Conservation (phyloP, 179 eudicot genomes). For the Patellifolia procumbens region DNA sequence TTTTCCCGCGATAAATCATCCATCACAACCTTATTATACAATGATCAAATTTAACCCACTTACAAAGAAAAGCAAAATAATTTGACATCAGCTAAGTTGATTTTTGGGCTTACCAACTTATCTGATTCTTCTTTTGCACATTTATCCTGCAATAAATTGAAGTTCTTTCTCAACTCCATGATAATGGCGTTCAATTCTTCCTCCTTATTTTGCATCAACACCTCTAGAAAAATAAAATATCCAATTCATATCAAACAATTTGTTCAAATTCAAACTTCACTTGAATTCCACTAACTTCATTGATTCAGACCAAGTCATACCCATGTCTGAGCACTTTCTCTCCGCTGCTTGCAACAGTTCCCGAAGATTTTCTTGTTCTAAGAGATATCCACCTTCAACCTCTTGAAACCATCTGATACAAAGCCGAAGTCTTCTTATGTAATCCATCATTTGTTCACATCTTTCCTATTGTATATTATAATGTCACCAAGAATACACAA, state of each 20-base stretch:
- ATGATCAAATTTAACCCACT: slow-evolving; percentile 18
- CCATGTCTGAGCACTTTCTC: slow-evolving; percentile 70
- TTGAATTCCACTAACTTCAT: background rate
- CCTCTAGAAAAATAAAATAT: slow-evolving; percentile 44
- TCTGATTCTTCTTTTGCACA: slow-evolving; percentile 66
- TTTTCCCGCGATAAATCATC: slow-evolving; percentile 66
- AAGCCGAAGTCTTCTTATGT: slow-evolving; percentile 77
- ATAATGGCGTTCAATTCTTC: slow-evolving; percentile 83
- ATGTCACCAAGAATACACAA: slow-evolving; percentile 12
- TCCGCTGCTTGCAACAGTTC: slow-evolving; percentile 59
- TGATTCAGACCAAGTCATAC: slow-evolving; percentile 37
- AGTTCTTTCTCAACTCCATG: slow-evolving; percentile 65
- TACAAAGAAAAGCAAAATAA: background rate
- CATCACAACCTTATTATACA: slow-evolving; percentile 60
- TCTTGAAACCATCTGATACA: slow-evolving; percentile 93
- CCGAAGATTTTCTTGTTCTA: slow-evolving; percentile 67
- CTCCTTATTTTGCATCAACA: slow-evolving; percentile 74
- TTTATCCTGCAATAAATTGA: slow-evolving; percentile 63
- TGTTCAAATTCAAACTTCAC: background rate
- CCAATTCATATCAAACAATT: slow-evolving; percentile 1
- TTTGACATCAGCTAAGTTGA: background rate
- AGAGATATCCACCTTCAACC: slow-evolving; percentile 63
- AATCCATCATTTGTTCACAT: slow-evolving; percentile 87
- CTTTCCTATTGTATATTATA: slow-evolving; percentile 57
- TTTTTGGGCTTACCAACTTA: slow-evolving; percentile 59